Percentiles rank a stretch among this genome's conserved stretches.
Evolutionary conservation across 306 rosid genomes (phyloP).

Genomic region (Prunus campanulata): DNA sequence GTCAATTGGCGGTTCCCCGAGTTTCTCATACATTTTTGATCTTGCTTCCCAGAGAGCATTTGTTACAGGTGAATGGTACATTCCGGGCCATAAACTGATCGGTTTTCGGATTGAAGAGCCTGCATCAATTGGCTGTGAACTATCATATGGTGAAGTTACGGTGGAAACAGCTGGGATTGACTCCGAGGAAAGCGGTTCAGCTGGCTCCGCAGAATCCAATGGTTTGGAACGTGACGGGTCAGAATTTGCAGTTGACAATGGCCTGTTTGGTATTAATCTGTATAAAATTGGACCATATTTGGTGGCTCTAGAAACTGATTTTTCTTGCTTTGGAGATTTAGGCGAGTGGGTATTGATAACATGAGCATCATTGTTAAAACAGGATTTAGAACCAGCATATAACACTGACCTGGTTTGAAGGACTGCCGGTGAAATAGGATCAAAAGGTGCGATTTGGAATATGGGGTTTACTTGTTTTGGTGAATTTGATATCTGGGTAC

Average conservation of each 20-base stretch:
- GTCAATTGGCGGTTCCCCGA: background rate
- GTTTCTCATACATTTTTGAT: constrained; percentile 45
- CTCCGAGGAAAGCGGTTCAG: background rate
- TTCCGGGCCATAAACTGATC: constrained; percentile 65
- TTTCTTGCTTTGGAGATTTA: no score
- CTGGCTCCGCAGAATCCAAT: background rate
- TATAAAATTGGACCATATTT: no score
- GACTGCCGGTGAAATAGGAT: background rate
- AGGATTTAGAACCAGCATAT: background rate
- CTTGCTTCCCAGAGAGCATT: constrained; percentile 91
- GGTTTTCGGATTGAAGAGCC: constrained; percentile 69
- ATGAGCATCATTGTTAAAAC: background rate
- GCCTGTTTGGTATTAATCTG: background rate
- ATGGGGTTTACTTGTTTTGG: constrained; percentile 1
- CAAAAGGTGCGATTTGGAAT: background rate
- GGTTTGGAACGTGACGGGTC: background rate
- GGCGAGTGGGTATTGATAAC: no score
- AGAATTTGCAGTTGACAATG: background rate
- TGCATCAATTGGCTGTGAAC: constrained; percentile 47
- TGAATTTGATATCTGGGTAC: background rate
- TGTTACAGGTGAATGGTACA: constrained; percentile 73
- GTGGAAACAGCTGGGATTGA: constrained; percentile 13
- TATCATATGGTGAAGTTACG: constrained; percentile 3
- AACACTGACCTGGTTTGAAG: background rate
- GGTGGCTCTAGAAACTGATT: no score